A percentile compares a stretch with the other conserved stretches of the same genome.
Evolutionary conservation across 176 grass and related monocot species (phyloP).

Genomic region (Oryza nivara): DNA sequence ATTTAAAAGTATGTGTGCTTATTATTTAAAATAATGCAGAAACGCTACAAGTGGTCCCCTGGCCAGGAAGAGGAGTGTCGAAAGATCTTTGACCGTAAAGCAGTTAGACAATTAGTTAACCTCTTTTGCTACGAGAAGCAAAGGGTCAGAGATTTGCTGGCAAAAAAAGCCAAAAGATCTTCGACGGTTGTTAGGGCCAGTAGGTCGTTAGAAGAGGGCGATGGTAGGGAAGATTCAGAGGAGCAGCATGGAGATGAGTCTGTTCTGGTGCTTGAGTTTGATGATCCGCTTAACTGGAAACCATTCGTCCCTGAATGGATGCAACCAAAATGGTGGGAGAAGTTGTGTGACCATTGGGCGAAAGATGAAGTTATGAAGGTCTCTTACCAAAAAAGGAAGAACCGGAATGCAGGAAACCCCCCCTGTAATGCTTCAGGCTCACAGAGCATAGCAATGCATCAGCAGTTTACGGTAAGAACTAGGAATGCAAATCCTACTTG

Average conservation of each 20-base stretch:
- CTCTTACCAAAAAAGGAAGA: conserved; percentile 57
- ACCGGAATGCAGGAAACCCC: conserved; percentile 47
- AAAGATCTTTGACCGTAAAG: conserved; percentile 59
- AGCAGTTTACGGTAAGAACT: conserved; percentile 25
- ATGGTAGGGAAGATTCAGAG: conserved; percentile 36
- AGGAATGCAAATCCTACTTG: background rate
- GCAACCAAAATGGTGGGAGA: conserved; percentile 54
- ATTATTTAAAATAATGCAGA: conserved; percentile 36
- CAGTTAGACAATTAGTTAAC: conserved; percentile 41
- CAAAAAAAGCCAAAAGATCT: conserved; percentile 28
- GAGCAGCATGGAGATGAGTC: conserved; percentile 22
- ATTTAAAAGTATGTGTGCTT: conserved; percentile 22
- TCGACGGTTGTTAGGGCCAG: background rate
- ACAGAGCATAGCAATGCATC: conserved; percentile 17
- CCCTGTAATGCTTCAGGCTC: conserved; percentile 8
- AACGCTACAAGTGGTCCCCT: conserved; percentile 56
- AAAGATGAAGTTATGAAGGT: conserved; percentile 48
- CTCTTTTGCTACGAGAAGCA: conserved; percentile 55
- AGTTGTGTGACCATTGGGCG: conserved; percentile 57
- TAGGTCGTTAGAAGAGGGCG: conserved; percentile 21
- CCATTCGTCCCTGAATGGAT: conserved; percentile 52
- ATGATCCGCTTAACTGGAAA: conserved; percentile 51
- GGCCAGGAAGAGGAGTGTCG: conserved; percentile 46
- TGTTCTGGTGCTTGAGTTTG: conserved; percentile 6
- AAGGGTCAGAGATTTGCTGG: conserved; percentile 38